These are phyloP conservation scores for Heracleum sosnowskyi DNA, from an alignment of 129 eudicot species.

Conservation along the genomic window DNA sequence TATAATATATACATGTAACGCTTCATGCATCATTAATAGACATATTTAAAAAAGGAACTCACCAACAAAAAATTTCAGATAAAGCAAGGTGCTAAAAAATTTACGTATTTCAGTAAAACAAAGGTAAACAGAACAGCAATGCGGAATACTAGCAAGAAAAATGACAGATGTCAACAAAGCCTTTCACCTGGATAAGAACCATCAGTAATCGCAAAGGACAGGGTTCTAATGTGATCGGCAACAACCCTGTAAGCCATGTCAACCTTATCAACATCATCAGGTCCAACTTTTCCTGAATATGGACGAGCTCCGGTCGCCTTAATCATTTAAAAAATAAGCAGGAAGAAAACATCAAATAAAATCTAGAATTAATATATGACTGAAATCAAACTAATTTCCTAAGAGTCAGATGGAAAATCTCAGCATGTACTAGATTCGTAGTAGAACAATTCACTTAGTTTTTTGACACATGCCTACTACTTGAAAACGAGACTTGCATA, in stretches of 20 bases:
- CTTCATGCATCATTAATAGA: background rate
- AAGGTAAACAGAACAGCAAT: background rate
- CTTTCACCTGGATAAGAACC: slow-evolving; percentile 88
- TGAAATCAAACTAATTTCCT: background rate
- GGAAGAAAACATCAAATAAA: slow-evolving; percentile 3
- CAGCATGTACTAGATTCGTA: background rate
- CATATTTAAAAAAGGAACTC: too few relatives aligned
- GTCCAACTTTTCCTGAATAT: slow-evolving; percentile 87
- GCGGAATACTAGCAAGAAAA: background rate
- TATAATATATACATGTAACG: background rate
- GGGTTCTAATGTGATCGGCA: slow-evolving; percentile 96
- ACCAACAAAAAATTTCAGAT: background rate
- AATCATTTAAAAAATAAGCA: slow-evolving; percentile 6
- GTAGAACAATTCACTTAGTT: background rate
- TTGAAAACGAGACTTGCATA: background rate
- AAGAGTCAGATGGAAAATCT: background rate
- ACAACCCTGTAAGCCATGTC: slow-evolving; percentile 99
- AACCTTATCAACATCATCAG: slow-evolving; percentile 69
- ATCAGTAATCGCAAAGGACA: slow-evolving; percentile 96
- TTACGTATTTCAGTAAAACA: background rate
- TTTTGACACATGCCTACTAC: background rate
- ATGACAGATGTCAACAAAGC: background rate
- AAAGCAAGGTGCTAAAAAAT: background rate
- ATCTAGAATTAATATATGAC: background rate
- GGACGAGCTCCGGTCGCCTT: slow-evolving; percentile 85